Percentiles rank a stretch among this genome's conserved stretches.
Evolutionary conservation across 2,329 filamentous ascomycete genomes (phyloP).

Genomic region (Immersiporthe knoxdaviesiana): DNA sequence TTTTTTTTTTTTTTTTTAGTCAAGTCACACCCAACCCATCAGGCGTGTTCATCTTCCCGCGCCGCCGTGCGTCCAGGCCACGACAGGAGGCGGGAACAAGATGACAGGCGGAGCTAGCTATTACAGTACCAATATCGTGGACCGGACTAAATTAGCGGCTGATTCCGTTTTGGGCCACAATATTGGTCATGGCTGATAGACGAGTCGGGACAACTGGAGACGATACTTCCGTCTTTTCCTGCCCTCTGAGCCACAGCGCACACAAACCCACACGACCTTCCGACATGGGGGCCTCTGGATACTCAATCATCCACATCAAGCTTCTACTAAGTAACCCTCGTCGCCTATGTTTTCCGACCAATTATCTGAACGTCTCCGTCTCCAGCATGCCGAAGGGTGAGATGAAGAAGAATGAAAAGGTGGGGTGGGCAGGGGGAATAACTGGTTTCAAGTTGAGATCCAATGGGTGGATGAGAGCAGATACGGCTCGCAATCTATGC

Average conservation of each 20-base stretch:
- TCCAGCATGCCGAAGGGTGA: not conserved
- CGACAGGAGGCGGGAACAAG: slow-evolving; percentile 5
- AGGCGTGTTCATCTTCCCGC: slow-evolving; percentile 6
- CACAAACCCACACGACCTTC: not conserved
- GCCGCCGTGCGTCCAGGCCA: slow-evolving; percentile 1
- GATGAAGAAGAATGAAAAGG: not conserved
- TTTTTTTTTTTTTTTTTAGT: no score
- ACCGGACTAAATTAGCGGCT: slow-evolving; percentile 10
- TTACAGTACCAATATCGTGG: slow-evolving; percentile 13
- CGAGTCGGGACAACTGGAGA: not conserved
- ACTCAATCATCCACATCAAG: not conserved
- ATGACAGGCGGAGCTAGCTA: slow-evolving; percentile 8
- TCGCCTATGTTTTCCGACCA: not conserved
- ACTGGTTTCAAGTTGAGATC: not conserved
- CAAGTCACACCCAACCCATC: not conserved
- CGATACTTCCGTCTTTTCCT: not conserved
- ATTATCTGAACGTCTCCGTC: no score
- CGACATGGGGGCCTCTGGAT: not conserved
- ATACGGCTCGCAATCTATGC: slow-evolving; percentile 22
- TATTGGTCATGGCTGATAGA: not conserved
- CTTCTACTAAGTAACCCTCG: not conserved
- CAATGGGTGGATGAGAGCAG: not conserved
- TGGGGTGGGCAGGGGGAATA: not conserved
- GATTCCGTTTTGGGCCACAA: not conserved
- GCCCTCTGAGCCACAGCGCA: no score